A percentile compares a stretch with the other conserved stretches of the same genome.
Conservation (phyloP, 164 flowering plant species). For the Berberis thunbergii region DNA sequence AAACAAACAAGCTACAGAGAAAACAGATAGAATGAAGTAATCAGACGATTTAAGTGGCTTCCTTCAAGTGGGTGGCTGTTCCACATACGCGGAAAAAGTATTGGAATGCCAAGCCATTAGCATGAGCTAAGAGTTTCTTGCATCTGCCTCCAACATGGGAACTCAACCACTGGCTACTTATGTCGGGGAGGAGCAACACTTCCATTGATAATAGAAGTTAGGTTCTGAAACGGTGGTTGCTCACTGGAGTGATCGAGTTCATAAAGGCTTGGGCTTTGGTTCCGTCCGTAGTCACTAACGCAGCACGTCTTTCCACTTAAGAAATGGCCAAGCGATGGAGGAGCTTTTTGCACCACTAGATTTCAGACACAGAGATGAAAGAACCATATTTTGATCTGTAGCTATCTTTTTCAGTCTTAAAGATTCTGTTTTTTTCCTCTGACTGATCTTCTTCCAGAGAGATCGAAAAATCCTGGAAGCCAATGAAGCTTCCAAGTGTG, state of each 20-base stretch:
- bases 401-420: constrained; percentile 18
- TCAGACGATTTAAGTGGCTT: not conserved
- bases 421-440: constrained; percentile 32
- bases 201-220: not conserved
- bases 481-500: constrained; percentile 78
- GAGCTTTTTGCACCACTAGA: constrained; percentile 16
- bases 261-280: constrained; percentile 18
- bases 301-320: constrained; percentile 66
- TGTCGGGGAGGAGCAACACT: not conserved
- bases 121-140: not conserved
- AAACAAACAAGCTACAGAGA: too few relatives aligned
- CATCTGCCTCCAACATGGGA: not conserved
- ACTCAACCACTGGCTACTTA: not conserved
- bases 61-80: not conserved
- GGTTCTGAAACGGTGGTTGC: not conserved
- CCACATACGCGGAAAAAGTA: not conserved
- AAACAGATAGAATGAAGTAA: too few relatives aligned
- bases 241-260: constrained; percentile 26
- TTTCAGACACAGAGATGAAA: constrained; percentile 47
- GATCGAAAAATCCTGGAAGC: constrained; percentile 53
- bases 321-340: constrained; percentile 66
- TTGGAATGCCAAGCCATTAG: not conserved
- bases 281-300: constrained; percentile 28
- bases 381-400: constrained; percentile 43
- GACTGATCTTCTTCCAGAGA: constrained; percentile 46